Base-by-base conservation (phyloP, 495 filamentous ascomycete genomes). In the Aspergillus haitiensis region DNA sequence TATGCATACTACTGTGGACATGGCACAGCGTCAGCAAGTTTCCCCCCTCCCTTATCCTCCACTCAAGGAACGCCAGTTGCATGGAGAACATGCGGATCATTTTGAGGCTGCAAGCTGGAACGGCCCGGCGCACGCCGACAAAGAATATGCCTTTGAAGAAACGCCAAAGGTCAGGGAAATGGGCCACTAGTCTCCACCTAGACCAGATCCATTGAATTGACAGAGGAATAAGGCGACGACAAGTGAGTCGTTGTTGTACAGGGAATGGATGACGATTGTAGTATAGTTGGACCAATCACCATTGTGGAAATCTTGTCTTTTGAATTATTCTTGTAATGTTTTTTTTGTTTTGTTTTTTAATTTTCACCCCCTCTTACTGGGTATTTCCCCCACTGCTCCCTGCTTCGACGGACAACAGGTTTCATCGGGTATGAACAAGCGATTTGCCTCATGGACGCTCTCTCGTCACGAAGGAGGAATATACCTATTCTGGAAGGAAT, bases 41-140 rank as follows among this genome's bases (percentile, higher is more conserved):
- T 61, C 62, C 61, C 70, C 69, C 63, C 70, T 65, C 61, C 61
- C 63, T 67, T 66, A 67, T 71, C 70, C 69, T 72, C 73, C 73
- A 74, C 67, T 74, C 60, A 71, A 70, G 67, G 65, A 68, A 50
- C 61, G 65, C 63, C 50, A 58, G 62, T 61, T 58, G 66, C 67
- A 71, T 72, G 68, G 69, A 68, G 65, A 70, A 72, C 62, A 71
- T 78, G 77, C 77, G 75, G 75, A 78, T 78, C 75, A 78, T 77
- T 69, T 66, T 73, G 75, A 78, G 77, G 75, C 77, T 80, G 77
- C 77, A 78, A 76, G 71, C 75, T 74, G 77, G 77, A 73, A 76
- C 77, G 77, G 77, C 67, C 77, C 77, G 77, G 70, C 73, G 77
- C 75, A 79, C 75, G 72, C 67, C 71, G 70, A 73, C 69, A 70